These are phyloP conservation scores for Sporothrix curviconia DNA, from an alignment of 2,329 filamentous ascomycete species.

Conservation along the genomic window DNA sequence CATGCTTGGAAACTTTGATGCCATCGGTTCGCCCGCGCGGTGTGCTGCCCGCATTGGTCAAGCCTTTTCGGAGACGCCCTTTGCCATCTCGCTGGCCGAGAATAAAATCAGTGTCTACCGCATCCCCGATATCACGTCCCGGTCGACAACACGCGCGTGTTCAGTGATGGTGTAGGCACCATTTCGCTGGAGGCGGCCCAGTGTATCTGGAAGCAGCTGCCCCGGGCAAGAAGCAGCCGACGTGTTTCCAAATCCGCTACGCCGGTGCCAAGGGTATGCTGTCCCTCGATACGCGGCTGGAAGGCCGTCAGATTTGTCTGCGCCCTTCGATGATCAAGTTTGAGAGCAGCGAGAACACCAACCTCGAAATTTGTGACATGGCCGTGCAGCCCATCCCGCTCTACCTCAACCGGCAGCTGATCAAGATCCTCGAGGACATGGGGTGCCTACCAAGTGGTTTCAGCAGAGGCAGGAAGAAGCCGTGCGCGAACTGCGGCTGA, in stretches of 20 bases:
- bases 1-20: conserved; percentile 43
- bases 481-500: conserved; percentile 50
- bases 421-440: conserved; percentile 82
- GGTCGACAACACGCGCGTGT: conserved; percentile 46
- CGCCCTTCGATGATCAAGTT: conserved; percentile 80
- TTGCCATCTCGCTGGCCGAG: conserved; percentile 46
- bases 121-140: conserved; percentile 48
- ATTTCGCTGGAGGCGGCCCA: conserved; percentile 56
- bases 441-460: conserved; percentile 55
- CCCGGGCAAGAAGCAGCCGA: conserved; percentile 46
- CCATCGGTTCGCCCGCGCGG: conserved; percentile 47
- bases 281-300: conserved; percentile 56
- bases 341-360: conserved; percentile 41
- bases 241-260: conserved; percentile 68
- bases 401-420: conserved; percentile 70
- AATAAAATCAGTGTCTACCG: conserved; percentile 27
- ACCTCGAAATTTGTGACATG: conserved; percentile 67
- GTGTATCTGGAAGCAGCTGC: conserved; percentile 52
- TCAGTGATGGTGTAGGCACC: conserved; percentile 75
- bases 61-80: conserved; percentile 69
- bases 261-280: conserved; percentile 74
- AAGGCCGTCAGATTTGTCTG: conserved; percentile 53
- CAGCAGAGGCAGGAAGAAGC: conserved; percentile 57
- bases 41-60: conserved; percentile 56
- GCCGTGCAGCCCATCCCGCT: conserved; percentile 61